Evolutionary conservation across 495 filamentous ascomycete genomes (phyloP), one percentile per base, ranked within the genome.

Genomic region (Rhypophila decipiens): DNA sequence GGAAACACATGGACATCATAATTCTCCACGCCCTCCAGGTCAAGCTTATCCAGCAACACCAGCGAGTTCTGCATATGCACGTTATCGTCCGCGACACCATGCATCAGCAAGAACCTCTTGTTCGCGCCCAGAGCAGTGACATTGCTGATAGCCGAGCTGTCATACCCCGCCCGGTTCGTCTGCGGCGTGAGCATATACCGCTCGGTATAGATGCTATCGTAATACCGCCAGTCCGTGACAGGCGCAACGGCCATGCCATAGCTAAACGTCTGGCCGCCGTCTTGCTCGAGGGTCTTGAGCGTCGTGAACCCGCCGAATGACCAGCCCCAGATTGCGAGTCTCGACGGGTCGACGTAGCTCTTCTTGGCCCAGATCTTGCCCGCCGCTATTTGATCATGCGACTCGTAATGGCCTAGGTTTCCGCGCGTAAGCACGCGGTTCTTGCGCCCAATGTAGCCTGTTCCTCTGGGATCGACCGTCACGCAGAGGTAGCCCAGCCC

Each of bases 231-330:
- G 63, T 98, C 90, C 1, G 94, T 98, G 11, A 98, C 93, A 9
- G 93, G 93, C 3, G 94, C 94, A 20, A 98, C 93, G 11, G 93
- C 89, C 88, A 98, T 96, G 23, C 94, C 93, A 59, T 97, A 98
- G 27, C 79, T 80, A 69, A 97, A 98, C 0, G 90, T 97, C 55
- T 79, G 58, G 5, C 93, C 93, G 1, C 76, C 93, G 64, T 98
- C 93, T 51, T 81, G 75, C 68, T 98, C 93, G 2, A 98, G 77
- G 3, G 88, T 90, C 70, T 98, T 98, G 45, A 98, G 71, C n/a
- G 93, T 88, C 81, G 88, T 90, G 73, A 95, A 98, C 15, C 93
- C 93, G 27, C 93, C 93, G 59, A 90, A 98, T 51, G 86, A 93
- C 93, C 93, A 98, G 29, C 93, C 93, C 93, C 93, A 98, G 57